Base-by-base conservation (phyloP, 169 alveolate species). In the Plasmodium vivax region DNA sequence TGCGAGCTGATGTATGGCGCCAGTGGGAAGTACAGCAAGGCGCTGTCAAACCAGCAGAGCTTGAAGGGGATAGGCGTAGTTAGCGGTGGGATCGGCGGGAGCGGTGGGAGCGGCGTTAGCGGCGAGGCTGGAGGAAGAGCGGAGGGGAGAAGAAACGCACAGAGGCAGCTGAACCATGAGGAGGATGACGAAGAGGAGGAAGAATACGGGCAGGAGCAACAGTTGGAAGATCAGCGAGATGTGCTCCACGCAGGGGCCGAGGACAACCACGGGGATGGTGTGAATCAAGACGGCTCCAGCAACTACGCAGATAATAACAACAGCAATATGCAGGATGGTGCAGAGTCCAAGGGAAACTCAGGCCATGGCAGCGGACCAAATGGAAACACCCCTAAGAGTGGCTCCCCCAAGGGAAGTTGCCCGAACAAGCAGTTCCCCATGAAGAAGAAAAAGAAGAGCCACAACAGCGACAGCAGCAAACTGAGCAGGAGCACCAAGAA, bases 361-460 rank as follows among this genome's bases (percentile, higher is more conserved):
- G 62, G 62, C 23, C 19, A 51, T 14, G 62, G 38, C 19, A 68
- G 77, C 9, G 77, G 41, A 7, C 32, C 41, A 30, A 68, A 68
- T 19, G 38, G 77, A 51, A 51, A 23, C 45, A 38, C 3, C 45
- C 45, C 45, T 38, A 38, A 38, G 45, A 38, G 45, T 38, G 3
- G 71, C 34, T 0, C 38, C 36, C 27, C 75, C 14, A 62, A 62
- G 27, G 75, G 36, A 14, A 19, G 36, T 62, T 16, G 34, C 43
- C 32, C 77, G 23, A 68, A 68, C 77, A 68, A 68, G 19, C 77
- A 68, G 10, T 68, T 68, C 41, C 77, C 32, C 14, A 68, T 68
- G 77, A 68, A 84, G 74, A 71, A 84, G 56, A 72, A 68, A n/a
- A n/a, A n/a, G 14, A 84, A 72, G 8, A 71, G 93, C 32, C 19